Base-by-base conservation (phyloP, 2,329 filamentous ascomycete species). In the Mycosphaerella sp. region DNA sequence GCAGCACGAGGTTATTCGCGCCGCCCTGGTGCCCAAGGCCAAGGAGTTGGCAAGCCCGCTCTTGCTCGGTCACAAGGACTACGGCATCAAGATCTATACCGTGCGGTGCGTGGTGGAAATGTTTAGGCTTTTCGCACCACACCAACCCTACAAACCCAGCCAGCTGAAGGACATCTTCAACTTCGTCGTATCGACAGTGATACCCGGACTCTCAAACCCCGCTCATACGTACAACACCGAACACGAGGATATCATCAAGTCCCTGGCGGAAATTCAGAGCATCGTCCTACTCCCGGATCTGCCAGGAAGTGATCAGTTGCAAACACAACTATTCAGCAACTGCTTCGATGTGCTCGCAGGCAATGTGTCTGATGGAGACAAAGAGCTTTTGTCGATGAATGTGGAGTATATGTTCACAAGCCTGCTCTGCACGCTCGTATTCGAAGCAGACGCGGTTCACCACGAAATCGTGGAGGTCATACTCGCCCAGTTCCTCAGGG, bases 81-180 rank as follows among this genome's bases (percentile, higher is more conserved):
- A 85, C 61, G 93, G 93, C 53, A 90, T 98, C 60, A 86, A 87
- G 71, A 92, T 93, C 26, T 95, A 87, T 76, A 82, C 88, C 32
- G 85, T 90, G 42, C 88, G 88, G 66, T 97, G 91, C 70, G 78
- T 97, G 57, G 90, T 96, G 51, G 93, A 98, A 70, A 87, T 98
- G 62, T 81, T 98, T 68, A 86, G 88, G 64, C 80, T 98, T 54
- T 95, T 89, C 73, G 93, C 93, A 29, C 93, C 93, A 0, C 86
- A 97, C 77, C 93, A 93, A 69, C 93, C 93, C 14, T 97, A 95
- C 72, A 95, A 89, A 23, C 83, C 82, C 40, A 83, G 87, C 56
- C 91, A 97, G 74, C 79, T 97, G 59, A 95, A 95, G 89, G 90
- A 95, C 73, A 92, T 97, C 69, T 98, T 97, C 75, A 86, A 84